phyloP scores from a whole-genome alignment of 352 stramenopile genomes.

The Pythium phragmitis region DNA sequence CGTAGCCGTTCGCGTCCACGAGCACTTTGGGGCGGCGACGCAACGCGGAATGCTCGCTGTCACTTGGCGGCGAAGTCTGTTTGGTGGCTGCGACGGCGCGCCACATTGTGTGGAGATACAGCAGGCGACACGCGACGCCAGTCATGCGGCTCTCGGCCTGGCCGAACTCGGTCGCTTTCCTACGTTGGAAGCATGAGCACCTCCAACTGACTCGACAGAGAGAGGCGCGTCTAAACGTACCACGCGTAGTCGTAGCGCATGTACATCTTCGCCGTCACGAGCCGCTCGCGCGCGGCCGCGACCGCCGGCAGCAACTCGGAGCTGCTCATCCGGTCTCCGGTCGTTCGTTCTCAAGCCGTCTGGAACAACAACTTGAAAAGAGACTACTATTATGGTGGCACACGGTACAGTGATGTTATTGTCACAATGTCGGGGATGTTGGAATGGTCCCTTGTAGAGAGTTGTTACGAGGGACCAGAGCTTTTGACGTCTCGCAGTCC shows the following conservation, averaged over 20 bases:
- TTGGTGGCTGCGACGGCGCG: conserved; percentile 7
- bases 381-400: background rate
- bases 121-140: conserved; percentile 60
- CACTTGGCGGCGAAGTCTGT: background rate
- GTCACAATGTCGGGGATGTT: too few relatives aligned
- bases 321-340: background rate
- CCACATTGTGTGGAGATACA: conserved; percentile 71
- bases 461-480: background rate
- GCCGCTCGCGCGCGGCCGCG: conserved; percentile 44
- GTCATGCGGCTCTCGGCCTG: conserved; percentile 44
- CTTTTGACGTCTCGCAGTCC: background rate
- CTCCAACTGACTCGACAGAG: conserved; percentile 3
- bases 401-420: background rate
- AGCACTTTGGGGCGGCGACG: conserved; percentile 27
- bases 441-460: background rate
- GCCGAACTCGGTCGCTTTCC: conserved; percentile 69
- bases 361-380: background rate
- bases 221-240: conserved; percentile 28
- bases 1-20: conserved; percentile 57
- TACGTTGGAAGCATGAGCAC: conserved; percentile 15
- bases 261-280: conserved; percentile 49
- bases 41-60: conserved; percentile 10
- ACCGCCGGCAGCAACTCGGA: conserved; percentile 1
- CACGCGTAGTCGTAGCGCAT: conserved; percentile 89
- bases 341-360: too few relatives aligned